Conservation (phyloP, 768 basidiomycete genomes). For the Lactarius vividus region DNA sequence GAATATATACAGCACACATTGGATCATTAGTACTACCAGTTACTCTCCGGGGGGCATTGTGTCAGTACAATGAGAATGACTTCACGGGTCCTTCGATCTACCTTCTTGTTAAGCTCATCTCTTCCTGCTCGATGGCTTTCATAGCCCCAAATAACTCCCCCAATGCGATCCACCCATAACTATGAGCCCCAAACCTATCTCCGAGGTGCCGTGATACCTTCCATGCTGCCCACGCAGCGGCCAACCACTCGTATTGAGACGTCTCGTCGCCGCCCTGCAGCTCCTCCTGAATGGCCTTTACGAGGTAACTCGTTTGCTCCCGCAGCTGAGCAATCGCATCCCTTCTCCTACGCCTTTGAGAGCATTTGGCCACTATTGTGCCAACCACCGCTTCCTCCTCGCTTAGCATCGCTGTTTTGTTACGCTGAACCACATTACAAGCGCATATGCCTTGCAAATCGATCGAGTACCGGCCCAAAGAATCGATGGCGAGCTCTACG, state of each 20-base stretch:
- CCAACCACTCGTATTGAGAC: conserved; percentile 40
- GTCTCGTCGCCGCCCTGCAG: conserved; percentile 49
- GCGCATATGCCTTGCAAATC: conserved; percentile 50
- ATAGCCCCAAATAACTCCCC: conserved; percentile 54
- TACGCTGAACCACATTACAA: conserved; percentile 43
- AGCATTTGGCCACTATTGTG: conserved; percentile 61
- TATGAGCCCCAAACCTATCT: conserved; percentile 53
- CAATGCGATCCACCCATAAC: conserved; percentile 61
- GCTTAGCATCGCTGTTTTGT: conserved; percentile 41
- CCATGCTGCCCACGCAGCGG: conserved; percentile 57
- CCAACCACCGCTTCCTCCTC: conserved; percentile 67
- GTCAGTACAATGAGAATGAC: conserved; percentile 3
- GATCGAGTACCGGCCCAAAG: conserved; percentile 41
- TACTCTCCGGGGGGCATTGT: neutral
- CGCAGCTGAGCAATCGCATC: conserved; percentile 55
- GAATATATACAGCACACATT: neutral
- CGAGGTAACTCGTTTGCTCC: conserved; percentile 53
- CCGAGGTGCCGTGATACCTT: conserved; percentile 39
- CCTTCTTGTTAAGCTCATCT: conserved; percentile 24
- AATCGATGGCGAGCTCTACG: conserved; percentile 18
- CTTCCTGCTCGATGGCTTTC: conserved; percentile 43
- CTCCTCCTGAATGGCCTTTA: conserved; percentile 47
- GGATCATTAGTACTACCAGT: conserved; percentile 4
- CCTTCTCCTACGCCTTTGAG: conserved; percentile 52
- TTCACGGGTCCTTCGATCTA: neutral